phyloP scores from a whole-genome alignment of 495 filamentous ascomycete species.

The Daldinia grandis region DNA sequence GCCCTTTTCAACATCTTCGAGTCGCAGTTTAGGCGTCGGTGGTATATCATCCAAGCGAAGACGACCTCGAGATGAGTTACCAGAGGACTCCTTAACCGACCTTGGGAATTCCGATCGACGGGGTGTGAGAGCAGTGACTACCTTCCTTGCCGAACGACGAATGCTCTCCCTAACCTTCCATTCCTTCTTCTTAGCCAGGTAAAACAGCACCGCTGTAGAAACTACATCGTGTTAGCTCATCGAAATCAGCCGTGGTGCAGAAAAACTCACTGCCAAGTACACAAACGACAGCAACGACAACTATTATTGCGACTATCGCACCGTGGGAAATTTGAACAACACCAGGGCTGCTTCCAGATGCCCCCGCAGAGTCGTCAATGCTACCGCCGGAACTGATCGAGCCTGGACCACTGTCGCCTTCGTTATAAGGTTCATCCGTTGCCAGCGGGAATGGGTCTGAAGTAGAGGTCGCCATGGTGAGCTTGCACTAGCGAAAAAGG shows the following conservation, averaged over 20 bases:
- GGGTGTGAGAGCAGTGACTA: conserved; percentile 63
- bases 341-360: conserved; percentile 59
- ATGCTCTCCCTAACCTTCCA: conserved; percentile 64
- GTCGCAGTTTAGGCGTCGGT: conserved; percentile 57
- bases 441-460: conserved; percentile 44
- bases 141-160: conserved; percentile 61
- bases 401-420: conserved; percentile 36
- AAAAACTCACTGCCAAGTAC: conserved; percentile 63
- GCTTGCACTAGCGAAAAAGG: conserved; percentile 30
- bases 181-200: conserved; percentile 64
- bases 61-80: conserved; percentile 43
- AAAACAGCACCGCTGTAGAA: conserved; percentile 59
- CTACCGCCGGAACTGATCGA: conserved; percentile 39
- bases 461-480: conserved; percentile 36
- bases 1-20: conserved; percentile 62
- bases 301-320: conserved; percentile 68
- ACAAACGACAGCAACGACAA: conserved; percentile 65
- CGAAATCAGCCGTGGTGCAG: neutral
- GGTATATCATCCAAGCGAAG: conserved; percentile 60
- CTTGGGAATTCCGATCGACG: conserved; percentile 62
- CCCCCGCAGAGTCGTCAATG: conserved; percentile 60
- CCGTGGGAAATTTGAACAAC: conserved; percentile 64
- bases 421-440: conserved; percentile 47
- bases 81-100: conserved; percentile 55
- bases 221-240: conserved; percentile 48